These are phyloP conservation scores for Metschnikowia baotianmanensis DNA, from an alignment of 805 yeast genomes.

Conservation along the genomic window DNA sequence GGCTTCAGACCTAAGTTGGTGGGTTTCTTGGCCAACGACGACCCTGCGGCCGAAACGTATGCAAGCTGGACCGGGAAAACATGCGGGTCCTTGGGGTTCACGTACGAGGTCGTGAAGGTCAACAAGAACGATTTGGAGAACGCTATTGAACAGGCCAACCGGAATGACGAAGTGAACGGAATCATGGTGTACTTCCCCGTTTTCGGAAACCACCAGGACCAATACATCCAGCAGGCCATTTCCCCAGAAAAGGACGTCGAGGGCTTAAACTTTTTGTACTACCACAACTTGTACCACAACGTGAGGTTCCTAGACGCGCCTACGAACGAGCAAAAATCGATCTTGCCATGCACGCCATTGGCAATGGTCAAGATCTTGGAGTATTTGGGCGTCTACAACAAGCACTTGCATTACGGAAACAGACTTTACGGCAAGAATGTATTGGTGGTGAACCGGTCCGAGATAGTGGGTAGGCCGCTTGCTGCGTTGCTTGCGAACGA, in stretches of 20 bases:
- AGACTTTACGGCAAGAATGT: slow-evolving; percentile 90
- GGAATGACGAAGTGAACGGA: slow-evolving; percentile 74
- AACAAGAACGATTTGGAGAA: slow-evolving; percentile 84
- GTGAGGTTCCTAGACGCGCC: slow-evolving; percentile 76
- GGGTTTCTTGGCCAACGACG: slow-evolving; percentile 87
- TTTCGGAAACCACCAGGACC: slow-evolving; percentile 92
- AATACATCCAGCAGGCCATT: slow-evolving; percentile 90
- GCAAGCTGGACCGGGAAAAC: slow-evolving; percentile 97
- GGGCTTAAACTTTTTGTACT: slow-evolving; percentile 86
- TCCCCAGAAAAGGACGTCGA: slow-evolving; percentile 93
- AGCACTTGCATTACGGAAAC: slow-evolving; percentile 81
- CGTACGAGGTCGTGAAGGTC: slow-evolving; percentile 71
- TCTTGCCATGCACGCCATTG: slow-evolving; percentile 94
- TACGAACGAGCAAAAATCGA: slow-evolving; percentile 67
- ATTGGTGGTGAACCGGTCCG: slow-evolving; percentile 88
- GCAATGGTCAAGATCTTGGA: slow-evolving; percentile 94
- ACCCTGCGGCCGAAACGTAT: slow-evolving; percentile 93
- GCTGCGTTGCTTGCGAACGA: slow-evolving; percentile 96
- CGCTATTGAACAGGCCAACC: slow-evolving; percentile 77
- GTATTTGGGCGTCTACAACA: slow-evolving; percentile 83
- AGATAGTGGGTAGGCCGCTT: slow-evolving; percentile 95
- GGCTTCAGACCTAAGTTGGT: slow-evolving; percentile 70
- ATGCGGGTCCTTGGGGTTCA: slow-evolving; percentile 79
- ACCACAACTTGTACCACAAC: slow-evolving; percentile 94
- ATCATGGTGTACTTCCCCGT: slow-evolving; percentile 98